phyloP scores from a whole-genome alignment of 805 yeast species.

The Yarrowia sp. region DNA sequence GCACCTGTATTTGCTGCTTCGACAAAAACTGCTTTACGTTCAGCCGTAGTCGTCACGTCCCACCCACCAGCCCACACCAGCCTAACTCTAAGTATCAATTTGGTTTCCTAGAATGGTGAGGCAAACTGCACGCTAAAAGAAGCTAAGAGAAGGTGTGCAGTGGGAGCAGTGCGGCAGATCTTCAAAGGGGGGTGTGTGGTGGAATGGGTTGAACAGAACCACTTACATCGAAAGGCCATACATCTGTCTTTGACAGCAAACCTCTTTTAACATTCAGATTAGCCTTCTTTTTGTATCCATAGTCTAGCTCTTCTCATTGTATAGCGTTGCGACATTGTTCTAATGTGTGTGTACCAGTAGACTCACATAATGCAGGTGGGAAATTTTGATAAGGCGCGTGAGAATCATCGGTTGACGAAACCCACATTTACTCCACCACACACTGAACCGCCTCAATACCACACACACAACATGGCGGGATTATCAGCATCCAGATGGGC shows the following conservation, averaged over 20 bases:
- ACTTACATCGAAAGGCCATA: background rate
- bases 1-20: background rate
- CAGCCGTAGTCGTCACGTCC: too few relatives aligned
- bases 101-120: background rate
- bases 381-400: conserved; percentile 22
- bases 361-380: conserved; percentile 17
- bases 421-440: background rate
- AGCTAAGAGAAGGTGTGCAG: background rate
- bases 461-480: conserved; percentile 13
- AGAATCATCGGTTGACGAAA: background rate
- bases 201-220: too few relatives aligned
- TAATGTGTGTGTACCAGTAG: background rate
- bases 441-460: background rate
- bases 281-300: conserved; percentile 1
- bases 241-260: background rate
- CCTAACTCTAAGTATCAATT: background rate
- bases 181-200: background rate
- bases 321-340: background rate
- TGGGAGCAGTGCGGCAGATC: background rate
- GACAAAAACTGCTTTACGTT: too few relatives aligned
- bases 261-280: background rate
- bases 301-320: background rate
- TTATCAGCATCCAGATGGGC: conserved; percentile 21
- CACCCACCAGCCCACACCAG: conserved; percentile 10
- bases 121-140: background rate